A percentile compares a stretch with the other conserved stretches of the same genome.
phyloP scores from a whole-genome alignment of 177 flowering plant species.

The Vitis hybrid region DNA sequence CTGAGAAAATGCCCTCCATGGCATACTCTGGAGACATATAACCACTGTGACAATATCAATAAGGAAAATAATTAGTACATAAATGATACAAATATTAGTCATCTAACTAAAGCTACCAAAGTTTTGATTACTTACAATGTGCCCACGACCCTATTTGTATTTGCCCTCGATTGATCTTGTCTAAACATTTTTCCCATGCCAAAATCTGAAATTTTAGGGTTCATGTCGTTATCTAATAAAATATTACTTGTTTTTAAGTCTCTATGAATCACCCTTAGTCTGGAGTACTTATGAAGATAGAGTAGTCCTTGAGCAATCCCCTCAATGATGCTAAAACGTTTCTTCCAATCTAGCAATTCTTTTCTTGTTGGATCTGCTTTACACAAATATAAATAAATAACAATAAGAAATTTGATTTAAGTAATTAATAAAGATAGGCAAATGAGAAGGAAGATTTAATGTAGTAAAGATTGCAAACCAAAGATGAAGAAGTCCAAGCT shows the following conservation, averaged over 20 bases:
- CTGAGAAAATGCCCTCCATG: constrained; percentile 1
- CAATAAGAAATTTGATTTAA: neutral
- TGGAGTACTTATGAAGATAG: constrained; percentile 14
- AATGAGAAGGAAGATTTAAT: too few species aligned
- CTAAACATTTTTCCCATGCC: constrained; percentile 12
- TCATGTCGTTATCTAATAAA: constrained; percentile 5
- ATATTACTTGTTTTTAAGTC: constrained; percentile 11
- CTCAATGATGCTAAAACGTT: constrained; percentile 12
- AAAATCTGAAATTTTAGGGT: constrained; percentile 18
- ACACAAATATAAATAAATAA: neutral
- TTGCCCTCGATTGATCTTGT: neutral
- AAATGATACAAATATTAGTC: neutral
- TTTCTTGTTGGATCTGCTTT: neutral
- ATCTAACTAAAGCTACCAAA: neutral
- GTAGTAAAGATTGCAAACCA: neutral
- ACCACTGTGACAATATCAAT: neutral
- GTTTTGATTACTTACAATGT: constrained; percentile 11
- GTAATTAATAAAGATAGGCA: neutral
- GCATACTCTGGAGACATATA: constrained; percentile 3
- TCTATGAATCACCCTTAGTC: constrained; percentile 13
- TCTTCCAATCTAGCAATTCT: constrained; percentile 7
- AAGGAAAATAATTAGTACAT: neutral
- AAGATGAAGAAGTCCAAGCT: constrained; percentile 6
- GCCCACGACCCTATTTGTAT: constrained; percentile 10
- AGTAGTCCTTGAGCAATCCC: constrained; percentile 14